phyloP scores from a whole-genome alignment of 164 flowering plant genomes.

The Kalanchoe fedtschenkoi region DNA sequence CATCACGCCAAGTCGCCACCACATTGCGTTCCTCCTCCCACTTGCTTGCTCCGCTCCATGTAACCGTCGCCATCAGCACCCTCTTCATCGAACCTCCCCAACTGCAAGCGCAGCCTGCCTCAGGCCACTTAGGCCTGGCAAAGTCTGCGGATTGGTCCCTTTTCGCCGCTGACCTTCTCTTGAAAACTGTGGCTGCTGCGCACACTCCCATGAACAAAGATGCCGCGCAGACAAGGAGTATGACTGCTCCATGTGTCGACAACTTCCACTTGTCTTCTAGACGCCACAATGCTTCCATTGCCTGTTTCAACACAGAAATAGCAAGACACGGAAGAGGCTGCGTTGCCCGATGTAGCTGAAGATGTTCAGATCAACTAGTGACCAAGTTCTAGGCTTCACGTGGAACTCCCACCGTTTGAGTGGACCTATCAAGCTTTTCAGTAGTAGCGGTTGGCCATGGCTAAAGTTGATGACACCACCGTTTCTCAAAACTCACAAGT shows the following conservation, averaged over 20 bases:
- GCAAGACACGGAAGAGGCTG: too few species aligned
- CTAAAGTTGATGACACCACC: neutral
- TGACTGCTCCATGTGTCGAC: slow-evolving; percentile 35
- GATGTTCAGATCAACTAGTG: neutral
- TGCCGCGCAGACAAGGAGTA: slow-evolving; percentile 27
- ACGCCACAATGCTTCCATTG: slow-evolving; percentile 63
- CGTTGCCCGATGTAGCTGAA: slow-evolving; percentile 3
- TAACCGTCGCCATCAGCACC: slow-evolving; percentile 29
- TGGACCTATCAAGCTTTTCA: neutral
- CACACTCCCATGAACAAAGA: slow-evolving; percentile 31
- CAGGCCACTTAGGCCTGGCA: slow-evolving; percentile 5
- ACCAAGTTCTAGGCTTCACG: neutral
- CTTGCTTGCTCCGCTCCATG: slow-evolving; percentile 47
- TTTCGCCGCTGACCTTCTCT: slow-evolving; percentile 10
- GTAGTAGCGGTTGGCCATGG: slow-evolving; percentile 1
- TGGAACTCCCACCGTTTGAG: neutral
- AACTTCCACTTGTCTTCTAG: slow-evolving; percentile 54
- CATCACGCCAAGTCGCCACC: slow-evolving; percentile 14
- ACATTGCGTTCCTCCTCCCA: slow-evolving; percentile 18
- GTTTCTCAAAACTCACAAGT: neutral
- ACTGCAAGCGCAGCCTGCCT: slow-evolving; percentile 2
- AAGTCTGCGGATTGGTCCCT: slow-evolving; percentile 1
- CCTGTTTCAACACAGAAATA: neutral
- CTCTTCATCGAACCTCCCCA: slow-evolving; percentile 28
- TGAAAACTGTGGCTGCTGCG: slow-evolving; percentile 13